Percentiles rank a stretch among this genome's conserved stretches.
Conservation (phyloP, 108 stramenopile genomes). For the Skeletonema potamos region DNA sequence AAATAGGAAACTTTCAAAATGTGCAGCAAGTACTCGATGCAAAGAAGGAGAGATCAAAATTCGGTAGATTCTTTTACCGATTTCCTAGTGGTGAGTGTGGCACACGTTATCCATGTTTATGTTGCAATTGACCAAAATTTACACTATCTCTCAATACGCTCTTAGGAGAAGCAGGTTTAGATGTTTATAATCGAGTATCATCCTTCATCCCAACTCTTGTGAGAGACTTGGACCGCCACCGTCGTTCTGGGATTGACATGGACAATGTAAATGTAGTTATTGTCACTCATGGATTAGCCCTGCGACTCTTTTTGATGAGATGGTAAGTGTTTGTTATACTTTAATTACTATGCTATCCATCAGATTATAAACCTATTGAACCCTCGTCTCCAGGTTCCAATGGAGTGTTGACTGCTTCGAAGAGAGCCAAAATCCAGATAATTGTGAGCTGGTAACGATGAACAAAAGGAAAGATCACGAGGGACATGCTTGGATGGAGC, state of each 20-base stretch:
- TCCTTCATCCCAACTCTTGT: slow-evolving; percentile 71
- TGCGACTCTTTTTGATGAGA: slow-evolving; percentile 69
- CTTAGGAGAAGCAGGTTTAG: slow-evolving; percentile 39
- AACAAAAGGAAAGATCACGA: slow-evolving; percentile 38
- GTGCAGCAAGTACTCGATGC: slow-evolving; percentile 39
- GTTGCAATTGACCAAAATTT: background rate
- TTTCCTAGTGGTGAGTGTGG: slow-evolving; percentile 51
- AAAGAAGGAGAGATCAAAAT: slow-evolving; percentile 56
- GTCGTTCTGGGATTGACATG: background rate
- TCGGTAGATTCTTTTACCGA: slow-evolving; percentile 65
- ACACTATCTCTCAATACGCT: background rate
- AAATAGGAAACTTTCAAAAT: slow-evolving; percentile 89
- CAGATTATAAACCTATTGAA: too few species aligned
- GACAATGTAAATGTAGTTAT: slow-evolving; percentile 72
- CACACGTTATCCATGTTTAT: background rate
- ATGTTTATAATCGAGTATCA: slow-evolving; percentile 60
- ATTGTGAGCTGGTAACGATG: slow-evolving; percentile 80
- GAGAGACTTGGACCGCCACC: slow-evolving; percentile 41
- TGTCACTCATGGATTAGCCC: slow-evolving; percentile 84
- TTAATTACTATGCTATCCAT: too few species aligned
- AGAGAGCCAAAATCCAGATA: slow-evolving; percentile 74
- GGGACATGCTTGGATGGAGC: slow-evolving; percentile 41
- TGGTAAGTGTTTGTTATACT: too few species aligned
- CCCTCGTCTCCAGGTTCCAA: too few species aligned
- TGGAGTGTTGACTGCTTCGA: slow-evolving; percentile 85